Base-by-base conservation (phyloP, 2,329 filamentous ascomycete species). In the Paramyrothecium sp. region DNA sequence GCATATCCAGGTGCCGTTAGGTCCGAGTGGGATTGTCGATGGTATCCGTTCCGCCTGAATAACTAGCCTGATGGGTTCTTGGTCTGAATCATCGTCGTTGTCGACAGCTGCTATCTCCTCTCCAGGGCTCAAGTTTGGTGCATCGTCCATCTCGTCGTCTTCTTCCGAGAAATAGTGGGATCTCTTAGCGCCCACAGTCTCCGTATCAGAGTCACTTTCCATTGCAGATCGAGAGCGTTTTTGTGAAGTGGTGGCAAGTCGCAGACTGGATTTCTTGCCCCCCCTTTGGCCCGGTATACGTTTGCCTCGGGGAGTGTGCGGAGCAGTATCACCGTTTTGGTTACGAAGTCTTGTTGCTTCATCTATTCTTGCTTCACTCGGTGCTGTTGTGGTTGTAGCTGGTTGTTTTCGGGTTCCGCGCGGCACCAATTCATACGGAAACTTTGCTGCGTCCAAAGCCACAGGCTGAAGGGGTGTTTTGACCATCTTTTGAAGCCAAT, bases 1-100 rank as follows among this genome's bases (percentile, higher is more conserved):
- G 65, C 89, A 92, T 1, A 75, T 76, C 88, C 89, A 92, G 0
- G 85, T 85, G 54, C 87, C 82, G 58, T 85, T 79, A 0, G 85
- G 82, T 0, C 84, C 86, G 34, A 78, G 75, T 0, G 84, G 78
- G 3, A 69, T 71, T 8, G 75, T 73, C 3, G 80, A 78, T 0
- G 81, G 82, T 12, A 84, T 63, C 51, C 71, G 77, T 55, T 85
- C 81, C 5, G 81, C 75, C 23, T 76, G 75, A 11, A 84, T 73
- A 13, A 81, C 74, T 17, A 85, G 66, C 51, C 72, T 75, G 51
- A 77, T 67, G 2, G 71, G 70, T 38, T 70, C 61, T 19, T 69
- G 61, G 21, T 63, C 61, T 20, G 11, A 13, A 11, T 53, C 30
- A 10, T 11, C 26, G 7, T 53, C 30, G n/a, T n/a, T n/a, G n/a